These are phyloP conservation scores for Rostrohypoxylon terebratum DNA, from an alignment of 495 filamentous ascomycete genomes.

Conservation along the genomic window DNA sequence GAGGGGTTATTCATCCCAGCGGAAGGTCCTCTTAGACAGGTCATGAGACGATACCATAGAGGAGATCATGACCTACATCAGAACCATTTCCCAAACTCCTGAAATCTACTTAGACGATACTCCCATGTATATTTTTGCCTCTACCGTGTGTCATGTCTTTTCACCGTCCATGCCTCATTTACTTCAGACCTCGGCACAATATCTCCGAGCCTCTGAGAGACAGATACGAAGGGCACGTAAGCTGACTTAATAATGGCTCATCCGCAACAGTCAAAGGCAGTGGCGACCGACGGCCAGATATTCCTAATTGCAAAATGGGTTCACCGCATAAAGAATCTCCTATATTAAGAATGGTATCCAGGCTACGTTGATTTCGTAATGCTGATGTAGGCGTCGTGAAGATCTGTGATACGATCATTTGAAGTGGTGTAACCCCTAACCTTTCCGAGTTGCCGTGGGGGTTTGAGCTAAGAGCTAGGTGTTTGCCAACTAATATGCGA, in stretches of 20 bases:
- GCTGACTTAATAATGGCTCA: slow-evolving; percentile 14
- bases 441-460: slow-evolving; percentile 43
- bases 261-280: slow-evolving; percentile 25
- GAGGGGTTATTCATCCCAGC: slow-evolving; percentile 37
- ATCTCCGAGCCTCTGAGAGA: not conserved
- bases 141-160: not conserved
- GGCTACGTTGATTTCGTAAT: slow-evolving; percentile 16
- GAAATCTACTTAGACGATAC: not conserved
- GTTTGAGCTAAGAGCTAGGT: slow-evolving; percentile 22
- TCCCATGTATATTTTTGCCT: slow-evolving; percentile 6
- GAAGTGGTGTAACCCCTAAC: slow-evolving; percentile 36
- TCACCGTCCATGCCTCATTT: not conserved
- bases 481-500: slow-evolving; percentile 19
- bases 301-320: slow-evolving; percentile 38
- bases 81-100: not conserved
- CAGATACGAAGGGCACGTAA: not conserved
- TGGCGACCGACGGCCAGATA: slow-evolving; percentile 36
- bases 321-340: slow-evolving; percentile 29
- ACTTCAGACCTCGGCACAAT: not conserved
- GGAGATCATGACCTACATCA: slow-evolving; percentile 20
- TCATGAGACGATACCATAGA: slow-evolving; percentile 7
- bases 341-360: slow-evolving; percentile 24
- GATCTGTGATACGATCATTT: slow-evolving; percentile 21
- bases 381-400: slow-evolving; percentile 19
- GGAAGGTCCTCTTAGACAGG: slow-evolving; percentile 15